These are phyloP conservation scores for Cadophora luteo-olivacea DNA, from an alignment of 2,329 filamentous ascomycete genomes.

Conservation along the genomic window DNA sequence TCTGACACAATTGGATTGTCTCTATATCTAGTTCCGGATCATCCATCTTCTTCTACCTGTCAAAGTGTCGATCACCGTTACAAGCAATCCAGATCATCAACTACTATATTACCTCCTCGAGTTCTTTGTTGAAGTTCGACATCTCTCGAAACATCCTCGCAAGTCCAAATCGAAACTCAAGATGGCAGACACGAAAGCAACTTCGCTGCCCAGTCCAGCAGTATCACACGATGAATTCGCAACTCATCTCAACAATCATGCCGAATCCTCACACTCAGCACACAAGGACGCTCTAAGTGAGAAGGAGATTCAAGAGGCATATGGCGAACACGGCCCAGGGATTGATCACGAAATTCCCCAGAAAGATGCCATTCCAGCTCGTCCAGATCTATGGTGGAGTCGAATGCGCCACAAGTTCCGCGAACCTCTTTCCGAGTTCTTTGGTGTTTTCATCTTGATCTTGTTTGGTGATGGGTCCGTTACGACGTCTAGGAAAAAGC, in stretches of 20 bases:
- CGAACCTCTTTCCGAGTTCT: slow-evolving; percentile 66
- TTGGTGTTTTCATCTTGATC: slow-evolving; percentile 71
- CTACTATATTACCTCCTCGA: neutral
- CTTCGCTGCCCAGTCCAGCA: slow-evolving; percentile 17
- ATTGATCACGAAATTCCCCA: slow-evolving; percentile 46
- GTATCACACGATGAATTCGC: slow-evolving; percentile 30
- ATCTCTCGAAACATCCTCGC: neutral
- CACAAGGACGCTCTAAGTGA: slow-evolving; percentile 17
- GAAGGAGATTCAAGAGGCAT: slow-evolving; percentile 21
- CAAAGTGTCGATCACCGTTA: slow-evolving; percentile 12
- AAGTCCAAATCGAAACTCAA: neutral
- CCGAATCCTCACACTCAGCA: slow-evolving; percentile 15
- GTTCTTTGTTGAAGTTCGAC: neutral
- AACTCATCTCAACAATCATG: slow-evolving; percentile 17
- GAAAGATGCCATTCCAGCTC: slow-evolving; percentile 37
- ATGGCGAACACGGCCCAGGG: slow-evolving; percentile 44
- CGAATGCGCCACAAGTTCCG: slow-evolving; percentile 32
- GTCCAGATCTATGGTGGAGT: slow-evolving; percentile 39
- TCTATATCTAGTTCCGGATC: slow-evolving; percentile 14
- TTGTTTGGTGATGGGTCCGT: slow-evolving; percentile 70
- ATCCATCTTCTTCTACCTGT: neutral
- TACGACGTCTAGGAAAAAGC: neutral
- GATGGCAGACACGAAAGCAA: slow-evolving; percentile 14
- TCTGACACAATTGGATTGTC: slow-evolving; percentile 3
- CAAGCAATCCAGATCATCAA: slow-evolving; percentile 5